Conservation (phyloP, 805 yeast species). For the Yarrowia divulgata region DNA sequence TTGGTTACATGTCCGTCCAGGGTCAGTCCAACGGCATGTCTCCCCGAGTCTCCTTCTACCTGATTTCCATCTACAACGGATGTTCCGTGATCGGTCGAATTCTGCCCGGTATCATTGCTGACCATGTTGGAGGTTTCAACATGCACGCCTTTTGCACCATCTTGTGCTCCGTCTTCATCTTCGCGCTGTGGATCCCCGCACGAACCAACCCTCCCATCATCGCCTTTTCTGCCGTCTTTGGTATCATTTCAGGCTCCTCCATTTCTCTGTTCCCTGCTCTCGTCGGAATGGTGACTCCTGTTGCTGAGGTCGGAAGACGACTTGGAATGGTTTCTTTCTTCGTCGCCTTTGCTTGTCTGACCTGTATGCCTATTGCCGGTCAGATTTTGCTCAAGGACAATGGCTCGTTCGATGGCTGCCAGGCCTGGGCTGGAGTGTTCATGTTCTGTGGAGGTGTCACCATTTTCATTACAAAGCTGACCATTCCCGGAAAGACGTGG, state of each 20-base stretch:
- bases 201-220: slow-evolving; percentile 52
- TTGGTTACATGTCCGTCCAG: slow-evolving; percentile 65
- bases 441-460: slow-evolving; percentile 39
- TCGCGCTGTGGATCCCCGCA: slow-evolving; percentile 68
- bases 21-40: slow-evolving; percentile 51
- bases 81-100: slow-evolving; percentile 62
- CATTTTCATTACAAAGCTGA: slow-evolving; percentile 21
- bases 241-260: slow-evolving; percentile 67
- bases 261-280: slow-evolving; percentile 72
- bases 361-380: slow-evolving; percentile 53
- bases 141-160: slow-evolving; percentile 58
- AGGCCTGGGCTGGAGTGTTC: slow-evolving; percentile 36
- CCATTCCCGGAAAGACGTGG: slow-evolving; percentile 47
- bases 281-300: slow-evolving; percentile 65
- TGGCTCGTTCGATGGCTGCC: slow-evolving; percentile 25
- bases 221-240: slow-evolving; percentile 61
- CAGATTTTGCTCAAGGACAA: slow-evolving; percentile 37
- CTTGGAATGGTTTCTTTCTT: slow-evolving; percentile 69
- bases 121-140: slow-evolving; percentile 63
- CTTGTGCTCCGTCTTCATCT: slow-evolving; percentile 56
- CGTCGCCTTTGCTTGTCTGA: slow-evolving; percentile 51
- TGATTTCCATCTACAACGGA: slow-evolving; percentile 58
- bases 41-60: slow-evolving; percentile 48
- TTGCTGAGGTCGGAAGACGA: slow-evolving; percentile 69
- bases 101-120: slow-evolving; percentile 64